A percentile compares a stretch with the other conserved stretches of the same genome.
Evolutionary conservation across 1,139 yeast species (phyloP).

Genomic region (Debaryomyces coudertii): DNA sequence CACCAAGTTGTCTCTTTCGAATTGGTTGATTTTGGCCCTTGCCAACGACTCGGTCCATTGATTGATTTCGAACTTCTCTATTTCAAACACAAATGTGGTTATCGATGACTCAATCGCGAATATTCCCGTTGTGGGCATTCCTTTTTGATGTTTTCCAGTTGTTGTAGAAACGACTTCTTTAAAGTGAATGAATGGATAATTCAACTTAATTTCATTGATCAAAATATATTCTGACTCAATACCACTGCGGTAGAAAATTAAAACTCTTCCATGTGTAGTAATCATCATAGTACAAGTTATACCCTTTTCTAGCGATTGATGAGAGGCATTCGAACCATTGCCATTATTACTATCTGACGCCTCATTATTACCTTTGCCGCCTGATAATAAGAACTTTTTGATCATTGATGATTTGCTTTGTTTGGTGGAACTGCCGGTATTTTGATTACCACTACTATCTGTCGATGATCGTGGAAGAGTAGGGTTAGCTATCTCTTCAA

Average conservation of each 20-base stretch:
- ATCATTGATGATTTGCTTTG: conserved; percentile 22
- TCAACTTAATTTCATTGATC: conserved; percentile 52
- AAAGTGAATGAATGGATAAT: conserved; percentile 51
- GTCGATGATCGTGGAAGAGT: conserved; percentile 3
- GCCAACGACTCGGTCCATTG: conserved; percentile 61
- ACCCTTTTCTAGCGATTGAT: conserved; percentile 36
- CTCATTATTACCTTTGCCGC: conserved; percentile 17
- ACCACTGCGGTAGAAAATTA: conserved; percentile 47
- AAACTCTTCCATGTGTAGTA: conserved; percentile 59
- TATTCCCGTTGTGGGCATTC: conserved; percentile 45
- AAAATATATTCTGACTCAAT: conserved; percentile 37
- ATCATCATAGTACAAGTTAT: conserved; percentile 52
- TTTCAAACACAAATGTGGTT: conserved; percentile 58
- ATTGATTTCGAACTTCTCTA: conserved; percentile 54
- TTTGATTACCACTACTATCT: neutral
- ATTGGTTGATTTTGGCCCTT: conserved; percentile 49
- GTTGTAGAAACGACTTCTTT: conserved; percentile 53
- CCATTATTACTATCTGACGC: neutral
- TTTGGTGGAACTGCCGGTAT: neutral
- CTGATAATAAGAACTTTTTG: conserved; percentile 33
- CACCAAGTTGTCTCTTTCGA: conserved; percentile 44
- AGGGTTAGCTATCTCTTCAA: conserved; percentile 22
- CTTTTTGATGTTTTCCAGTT: conserved; percentile 32
- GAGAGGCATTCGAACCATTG: neutral
- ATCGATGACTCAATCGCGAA: conserved; percentile 56